phyloP scores from a whole-genome alignment of 164 flowering plant genomes.

The Sedum album region DNA sequence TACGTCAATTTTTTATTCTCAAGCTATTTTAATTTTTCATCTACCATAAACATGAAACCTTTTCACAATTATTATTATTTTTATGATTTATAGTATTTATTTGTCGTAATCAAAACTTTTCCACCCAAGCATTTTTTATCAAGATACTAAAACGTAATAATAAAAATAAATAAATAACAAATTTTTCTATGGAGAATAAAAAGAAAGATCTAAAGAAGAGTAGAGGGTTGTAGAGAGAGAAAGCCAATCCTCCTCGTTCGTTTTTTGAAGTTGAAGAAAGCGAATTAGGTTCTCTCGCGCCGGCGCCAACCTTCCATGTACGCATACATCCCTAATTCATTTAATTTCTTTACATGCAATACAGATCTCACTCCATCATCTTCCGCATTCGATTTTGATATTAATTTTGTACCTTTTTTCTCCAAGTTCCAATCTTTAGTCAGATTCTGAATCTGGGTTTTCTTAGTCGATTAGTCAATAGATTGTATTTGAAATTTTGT shows the following conservation, averaged over 20 bases:
- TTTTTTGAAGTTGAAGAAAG: slow-evolving; percentile 5
- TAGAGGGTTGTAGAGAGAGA: background rate
- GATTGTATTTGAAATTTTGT: background rate
- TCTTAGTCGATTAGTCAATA: background rate
- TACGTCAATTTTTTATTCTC: too few relatives aligned
- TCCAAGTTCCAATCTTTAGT: background rate
- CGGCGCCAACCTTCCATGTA: slow-evolving; percentile 7
- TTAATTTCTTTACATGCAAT: background rate
- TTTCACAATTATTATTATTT: too few relatives aligned
- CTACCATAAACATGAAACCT: too few relatives aligned
- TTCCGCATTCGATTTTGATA: background rate
- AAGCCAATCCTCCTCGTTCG: slow-evolving; percentile 5
- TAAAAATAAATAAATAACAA: too few relatives aligned
- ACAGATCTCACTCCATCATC: background rate
- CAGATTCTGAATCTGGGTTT: background rate
- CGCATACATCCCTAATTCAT: background rate
- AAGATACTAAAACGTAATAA: too few relatives aligned
- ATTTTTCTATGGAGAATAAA: background rate
- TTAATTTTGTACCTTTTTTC: background rate
- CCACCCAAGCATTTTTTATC: too few relatives aligned
- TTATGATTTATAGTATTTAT: too few relatives aligned
- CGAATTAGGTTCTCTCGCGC: slow-evolving; percentile 4
- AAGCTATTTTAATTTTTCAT: too few relatives aligned
- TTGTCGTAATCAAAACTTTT: too few relatives aligned
- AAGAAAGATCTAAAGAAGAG: background rate